Evolutionary conservation across 257 asterid genomes (phyloP).

Genomic region (Mentha longifolia): DNA sequence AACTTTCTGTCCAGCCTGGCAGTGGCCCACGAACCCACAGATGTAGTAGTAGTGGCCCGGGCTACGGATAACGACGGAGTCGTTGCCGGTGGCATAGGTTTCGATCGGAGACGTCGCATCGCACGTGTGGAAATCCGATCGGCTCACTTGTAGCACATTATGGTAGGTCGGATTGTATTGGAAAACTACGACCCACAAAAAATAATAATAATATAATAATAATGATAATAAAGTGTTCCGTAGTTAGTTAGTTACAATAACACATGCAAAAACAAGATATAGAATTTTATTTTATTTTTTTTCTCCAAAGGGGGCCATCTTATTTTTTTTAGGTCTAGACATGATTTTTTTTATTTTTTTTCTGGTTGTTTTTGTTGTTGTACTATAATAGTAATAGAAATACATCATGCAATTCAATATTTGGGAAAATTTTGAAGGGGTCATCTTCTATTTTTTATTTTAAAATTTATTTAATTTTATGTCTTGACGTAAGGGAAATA

Average conservation of each 20-base stretch:
- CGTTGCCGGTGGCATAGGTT: conserved; percentile 56
- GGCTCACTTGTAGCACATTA: conserved; percentile 65
- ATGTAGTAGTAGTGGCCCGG: conserved; percentile 63
- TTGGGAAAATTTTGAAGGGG: no score
- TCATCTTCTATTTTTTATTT: no score
- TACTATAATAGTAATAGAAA: no score
- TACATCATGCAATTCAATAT: no score
- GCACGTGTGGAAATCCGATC: conserved; percentile 50
- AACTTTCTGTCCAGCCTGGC: conserved; percentile 66
- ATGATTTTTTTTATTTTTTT: no score
- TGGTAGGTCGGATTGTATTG: conserved; percentile 44
- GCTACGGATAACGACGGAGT: conserved; percentile 44
- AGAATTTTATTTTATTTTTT: no score
- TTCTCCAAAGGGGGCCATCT: background rate
- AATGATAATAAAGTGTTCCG: background rate
- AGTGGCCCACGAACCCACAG: conserved; percentile 70
- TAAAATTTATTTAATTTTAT: no score
- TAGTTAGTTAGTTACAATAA: background rate
- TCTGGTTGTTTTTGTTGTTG: no score
- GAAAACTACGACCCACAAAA: conserved; percentile 42
- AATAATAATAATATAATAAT: background rate
- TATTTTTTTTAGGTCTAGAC: no score
- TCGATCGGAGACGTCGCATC: conserved; percentile 43
- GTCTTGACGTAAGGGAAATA: no score
- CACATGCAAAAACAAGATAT: no score